Evolutionary conservation across 148 eudicot genomes (phyloP).

Genomic region (Cornus kousa): DNA sequence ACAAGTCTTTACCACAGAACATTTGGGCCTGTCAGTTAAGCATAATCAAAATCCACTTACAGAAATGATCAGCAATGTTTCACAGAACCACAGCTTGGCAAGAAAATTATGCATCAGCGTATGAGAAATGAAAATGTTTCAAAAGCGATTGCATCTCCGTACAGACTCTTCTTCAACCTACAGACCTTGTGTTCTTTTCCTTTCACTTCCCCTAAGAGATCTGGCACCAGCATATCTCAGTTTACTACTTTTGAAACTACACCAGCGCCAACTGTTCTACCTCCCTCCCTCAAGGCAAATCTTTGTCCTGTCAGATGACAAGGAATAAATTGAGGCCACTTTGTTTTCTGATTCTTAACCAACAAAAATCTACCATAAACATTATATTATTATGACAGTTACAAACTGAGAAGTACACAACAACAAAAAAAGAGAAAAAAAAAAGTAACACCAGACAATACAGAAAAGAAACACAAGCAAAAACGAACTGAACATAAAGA

Average conservation of each 20-base stretch:
- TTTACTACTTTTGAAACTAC: constrained; percentile 78
- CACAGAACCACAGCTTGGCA: background rate
- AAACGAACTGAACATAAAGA: no score
- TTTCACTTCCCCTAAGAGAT: background rate
- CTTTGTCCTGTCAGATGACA: constrained; percentile 68
- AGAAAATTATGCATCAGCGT: background rate
- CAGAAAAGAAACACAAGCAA: background rate
- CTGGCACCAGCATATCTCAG: constrained; percentile 20
- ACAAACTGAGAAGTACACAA: background rate
- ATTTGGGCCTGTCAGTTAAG: no score
- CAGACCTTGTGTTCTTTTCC: no score
- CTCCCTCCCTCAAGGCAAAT: constrained; percentile 91
- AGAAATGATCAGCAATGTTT: background rate
- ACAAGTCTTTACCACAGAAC: no score
- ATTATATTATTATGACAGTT: background rate
- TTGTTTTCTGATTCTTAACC: background rate
- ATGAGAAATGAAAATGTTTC: no score
- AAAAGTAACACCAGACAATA: background rate
- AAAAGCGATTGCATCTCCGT: no score
- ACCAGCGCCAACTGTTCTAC: constrained; percentile 84
- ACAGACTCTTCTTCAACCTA: no score
- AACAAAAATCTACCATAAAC: background rate
- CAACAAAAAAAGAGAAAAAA: background rate
- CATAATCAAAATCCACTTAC: no score
- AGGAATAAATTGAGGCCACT: background rate